These are phyloP conservation scores for Suillus plorans DNA, from an alignment of 768 basidiomycete genomes.

Conservation along the genomic window DNA sequence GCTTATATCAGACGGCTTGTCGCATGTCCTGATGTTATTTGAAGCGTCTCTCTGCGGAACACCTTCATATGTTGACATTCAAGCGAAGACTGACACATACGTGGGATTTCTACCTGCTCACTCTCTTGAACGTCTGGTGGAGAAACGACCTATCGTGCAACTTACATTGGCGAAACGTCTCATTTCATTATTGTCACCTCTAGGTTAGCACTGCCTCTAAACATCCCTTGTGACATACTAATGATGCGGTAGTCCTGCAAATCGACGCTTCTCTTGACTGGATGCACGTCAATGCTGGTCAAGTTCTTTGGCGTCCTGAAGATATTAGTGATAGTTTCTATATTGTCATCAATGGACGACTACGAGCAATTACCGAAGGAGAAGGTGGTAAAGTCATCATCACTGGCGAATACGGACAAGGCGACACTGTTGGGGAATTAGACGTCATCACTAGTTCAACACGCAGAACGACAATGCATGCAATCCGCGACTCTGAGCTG, in stretches of 20 bases:
- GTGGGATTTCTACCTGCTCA: slow-evolving; percentile 92
- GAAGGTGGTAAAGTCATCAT: slow-evolving; percentile 78
- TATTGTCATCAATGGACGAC: slow-evolving; percentile 95
- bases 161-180: slow-evolving; percentile 95
- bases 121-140: slow-evolving; percentile 86
- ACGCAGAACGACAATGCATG: slow-evolving; percentile 89
- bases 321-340: slow-evolving; percentile 95
- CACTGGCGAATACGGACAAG: slow-evolving; percentile 93
- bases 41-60: slow-evolving; percentile 87
- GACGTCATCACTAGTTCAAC: slow-evolving; percentile 94
- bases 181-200: slow-evolving; percentile 90
- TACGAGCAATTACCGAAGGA: slow-evolving; percentile 85
- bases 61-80: slow-evolving; percentile 95
- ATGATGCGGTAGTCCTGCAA: slow-evolving; percentile 67
- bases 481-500: slow-evolving; percentile 96
- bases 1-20: slow-evolving; percentile 11
- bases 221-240: neutral
- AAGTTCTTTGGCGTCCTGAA: slow-evolving; percentile 90
- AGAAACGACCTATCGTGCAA: slow-evolving; percentile 93
- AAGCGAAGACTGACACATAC: slow-evolving; percentile 96
- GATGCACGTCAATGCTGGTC: slow-evolving; percentile 96
- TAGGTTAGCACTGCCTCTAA: slow-evolving; percentile 50
- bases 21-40: slow-evolving; percentile 5
- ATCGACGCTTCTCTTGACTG: slow-evolving; percentile 97
- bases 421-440: slow-evolving; percentile 94